A percentile compares a stretch with the other conserved stretches of the same genome.
Conservation (phyloP, 345 rosid genomes). For the Isatis tinctoria region DNA sequence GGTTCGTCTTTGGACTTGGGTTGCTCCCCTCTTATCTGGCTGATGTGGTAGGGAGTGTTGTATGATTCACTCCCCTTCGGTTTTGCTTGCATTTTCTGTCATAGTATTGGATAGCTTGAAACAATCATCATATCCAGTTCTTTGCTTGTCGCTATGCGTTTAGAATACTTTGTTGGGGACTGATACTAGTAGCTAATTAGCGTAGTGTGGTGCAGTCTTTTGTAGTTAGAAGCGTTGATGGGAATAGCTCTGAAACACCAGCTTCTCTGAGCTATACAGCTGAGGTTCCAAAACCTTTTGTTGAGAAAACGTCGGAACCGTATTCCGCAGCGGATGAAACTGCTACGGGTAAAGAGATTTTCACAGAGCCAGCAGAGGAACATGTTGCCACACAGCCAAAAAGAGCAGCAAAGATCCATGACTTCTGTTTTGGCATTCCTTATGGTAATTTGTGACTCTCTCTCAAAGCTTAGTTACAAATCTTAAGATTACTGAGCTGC, state of each 20-base stretch:
- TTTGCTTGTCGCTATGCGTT: neutral
- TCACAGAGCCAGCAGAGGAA: conserved; percentile 33
- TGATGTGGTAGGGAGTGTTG: neutral
- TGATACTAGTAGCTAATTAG: conserved; percentile 6
- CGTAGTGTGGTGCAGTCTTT: conserved; percentile 37
- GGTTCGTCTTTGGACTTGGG: neutral
- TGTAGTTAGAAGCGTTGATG: conserved; percentile 50
- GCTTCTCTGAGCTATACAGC: conserved; percentile 37
- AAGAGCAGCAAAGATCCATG: conserved; percentile 75
- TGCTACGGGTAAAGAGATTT: conserved; percentile 7
- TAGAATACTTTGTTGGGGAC: neutral
- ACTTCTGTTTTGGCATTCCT: conserved; percentile 94
- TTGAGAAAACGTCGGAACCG: conserved; percentile 33
- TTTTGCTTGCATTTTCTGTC: neutral
- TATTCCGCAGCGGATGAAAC: conserved; percentile 26
- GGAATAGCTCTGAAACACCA: conserved; percentile 30
- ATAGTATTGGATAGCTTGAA: neutral
- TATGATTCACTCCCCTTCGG: neutral
- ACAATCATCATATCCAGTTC: neutral
- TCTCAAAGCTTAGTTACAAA: neutral
- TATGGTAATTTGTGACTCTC: conserved; percentile 46
- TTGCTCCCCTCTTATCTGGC: neutral
- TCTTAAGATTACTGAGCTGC: neutral
- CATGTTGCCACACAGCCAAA: conserved; percentile 31
- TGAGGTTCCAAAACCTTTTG: conserved; percentile 44